phyloP scores from a whole-genome alignment of 2,329 filamentous ascomycete species.

The Trichoderma sp. region DNA sequence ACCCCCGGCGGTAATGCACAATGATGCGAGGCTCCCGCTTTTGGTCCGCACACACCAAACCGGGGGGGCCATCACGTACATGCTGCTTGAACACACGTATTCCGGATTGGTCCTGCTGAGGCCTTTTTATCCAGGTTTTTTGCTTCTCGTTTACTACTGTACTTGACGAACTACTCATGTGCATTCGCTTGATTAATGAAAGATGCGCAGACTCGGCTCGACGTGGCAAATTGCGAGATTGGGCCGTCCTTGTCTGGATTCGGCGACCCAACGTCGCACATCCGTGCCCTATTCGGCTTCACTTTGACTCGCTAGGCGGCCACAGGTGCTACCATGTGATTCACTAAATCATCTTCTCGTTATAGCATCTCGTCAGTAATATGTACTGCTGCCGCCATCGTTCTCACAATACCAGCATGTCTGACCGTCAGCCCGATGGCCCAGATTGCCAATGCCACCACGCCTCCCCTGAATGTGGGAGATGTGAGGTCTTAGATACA shows the following conservation, averaged over 20 bases:
- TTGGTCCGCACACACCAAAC: neutral
- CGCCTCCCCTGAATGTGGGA: neutral
- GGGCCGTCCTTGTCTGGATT: conserved; percentile 3
- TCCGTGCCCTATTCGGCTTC: conserved; percentile 19
- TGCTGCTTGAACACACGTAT: neutral
- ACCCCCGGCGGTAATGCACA: conserved; percentile 5
- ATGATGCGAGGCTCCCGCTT: conserved; percentile 7
- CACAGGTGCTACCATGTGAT: conserved; percentile 19
- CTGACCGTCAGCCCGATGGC: neutral
- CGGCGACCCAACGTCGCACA: conserved; percentile 6
- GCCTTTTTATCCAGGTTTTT: neutral
- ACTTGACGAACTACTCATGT: no score
- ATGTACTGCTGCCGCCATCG: neutral
- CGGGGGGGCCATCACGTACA: neutral
- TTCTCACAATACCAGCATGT: neutral
- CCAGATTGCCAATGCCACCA: neutral
- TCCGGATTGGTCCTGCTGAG: neutral
- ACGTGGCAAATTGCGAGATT: conserved; percentile 4
- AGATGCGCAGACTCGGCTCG: neutral
- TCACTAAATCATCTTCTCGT: neutral
- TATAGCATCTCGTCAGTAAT: neutral
- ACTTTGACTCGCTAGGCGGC: conserved; percentile 9
- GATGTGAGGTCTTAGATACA: neutral
- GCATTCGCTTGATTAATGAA: neutral
- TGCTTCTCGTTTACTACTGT: no score